Evolutionary conservation across 768 basidiomycete genomes (phyloP).

Genomic region (Suillus americanus): DNA sequence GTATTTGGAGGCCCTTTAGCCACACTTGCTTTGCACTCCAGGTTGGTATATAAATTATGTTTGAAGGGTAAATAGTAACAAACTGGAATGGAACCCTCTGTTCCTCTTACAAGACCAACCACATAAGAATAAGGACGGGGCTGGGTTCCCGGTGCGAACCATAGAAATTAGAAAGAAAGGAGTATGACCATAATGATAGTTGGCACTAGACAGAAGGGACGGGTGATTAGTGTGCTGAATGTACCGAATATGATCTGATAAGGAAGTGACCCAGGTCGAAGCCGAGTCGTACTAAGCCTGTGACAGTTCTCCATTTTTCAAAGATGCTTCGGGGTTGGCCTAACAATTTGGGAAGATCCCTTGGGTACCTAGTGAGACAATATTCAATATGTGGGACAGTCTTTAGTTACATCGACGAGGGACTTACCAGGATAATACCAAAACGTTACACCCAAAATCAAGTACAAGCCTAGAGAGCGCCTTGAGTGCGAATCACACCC

Average conservation of each 20-base stretch:
- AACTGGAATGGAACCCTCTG: background rate
- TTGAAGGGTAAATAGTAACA: background rate
- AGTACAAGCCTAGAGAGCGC: constrained; percentile 43
- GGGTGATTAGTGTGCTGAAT: background rate
- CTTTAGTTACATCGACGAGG: too few species aligned
- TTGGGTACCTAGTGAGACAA: background rate
- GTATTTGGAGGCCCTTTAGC: background rate
- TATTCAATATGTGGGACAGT: background rate
- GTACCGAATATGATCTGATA: background rate
- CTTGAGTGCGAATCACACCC: background rate
- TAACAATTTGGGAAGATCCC: constrained; percentile 2
- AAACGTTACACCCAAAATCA: constrained; percentile 54
- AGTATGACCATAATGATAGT: background rate
- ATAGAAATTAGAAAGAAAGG: background rate
- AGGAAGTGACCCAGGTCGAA: background rate
- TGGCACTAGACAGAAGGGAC: background rate
- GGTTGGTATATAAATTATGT: background rate
- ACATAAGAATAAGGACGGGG: background rate
- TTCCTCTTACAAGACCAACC: background rate
- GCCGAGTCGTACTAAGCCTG: too few species aligned
- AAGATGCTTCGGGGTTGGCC: background rate
- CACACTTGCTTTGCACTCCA: background rate
- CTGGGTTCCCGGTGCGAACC: background rate
- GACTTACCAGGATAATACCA: constrained; percentile 53
- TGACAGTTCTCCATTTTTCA: too few species aligned